Conservation (phyloP, 2,329 filamentous ascomycete species). For the Scedosporium minutisporum region DNA sequence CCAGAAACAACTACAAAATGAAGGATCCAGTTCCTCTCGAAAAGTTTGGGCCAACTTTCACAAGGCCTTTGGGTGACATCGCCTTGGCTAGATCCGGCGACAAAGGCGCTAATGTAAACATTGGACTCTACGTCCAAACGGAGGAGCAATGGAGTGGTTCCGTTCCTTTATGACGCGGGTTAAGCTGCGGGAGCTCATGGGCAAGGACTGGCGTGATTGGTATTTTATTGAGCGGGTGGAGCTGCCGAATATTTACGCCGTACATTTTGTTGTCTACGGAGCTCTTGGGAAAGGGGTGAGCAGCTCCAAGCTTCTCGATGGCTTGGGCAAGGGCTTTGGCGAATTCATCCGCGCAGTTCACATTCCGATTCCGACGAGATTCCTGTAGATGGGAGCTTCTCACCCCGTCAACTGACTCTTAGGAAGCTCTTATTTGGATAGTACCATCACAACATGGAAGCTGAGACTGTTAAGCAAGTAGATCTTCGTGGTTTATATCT, state of each 20-base stretch:
- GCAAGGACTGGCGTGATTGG: slow-evolving; percentile 13
- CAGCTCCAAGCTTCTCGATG: slow-evolving; percentile 32
- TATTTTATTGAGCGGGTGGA: slow-evolving; percentile 32
- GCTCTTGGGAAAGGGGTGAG: slow-evolving; percentile 34
- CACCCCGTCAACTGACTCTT: too few species aligned
- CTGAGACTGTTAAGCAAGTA: too few species aligned
- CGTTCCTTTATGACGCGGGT: slow-evolving; percentile 26
- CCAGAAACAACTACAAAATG: slow-evolving; percentile 15
- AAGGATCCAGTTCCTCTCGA: slow-evolving; percentile 14
- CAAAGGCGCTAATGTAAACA: slow-evolving; percentile 33
- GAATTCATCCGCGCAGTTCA: slow-evolving; percentile 29
- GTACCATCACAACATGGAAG: too few species aligned
- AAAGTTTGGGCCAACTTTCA: slow-evolving; percentile 17
- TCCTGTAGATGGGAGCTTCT: slow-evolving; percentile 5
- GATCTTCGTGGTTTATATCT: too few species aligned
- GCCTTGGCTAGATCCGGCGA: slow-evolving; percentile 26
- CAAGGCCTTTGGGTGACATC: slow-evolving; percentile 19
- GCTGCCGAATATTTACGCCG: slow-evolving; percentile 24
- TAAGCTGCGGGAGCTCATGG: slow-evolving; percentile 22
- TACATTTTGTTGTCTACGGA: slow-evolving; percentile 32
- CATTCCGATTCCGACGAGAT: slow-evolving; percentile 12
- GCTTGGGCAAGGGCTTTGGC: slow-evolving; percentile 33
- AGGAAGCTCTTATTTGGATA: too few species aligned
- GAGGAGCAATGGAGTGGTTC: slow-evolving; percentile 36
- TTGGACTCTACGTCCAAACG: slow-evolving; percentile 34